phyloP scores from a whole-genome alignment of 768 basidiomycete genomes.

The Amanita subjunquillea region DNA sequence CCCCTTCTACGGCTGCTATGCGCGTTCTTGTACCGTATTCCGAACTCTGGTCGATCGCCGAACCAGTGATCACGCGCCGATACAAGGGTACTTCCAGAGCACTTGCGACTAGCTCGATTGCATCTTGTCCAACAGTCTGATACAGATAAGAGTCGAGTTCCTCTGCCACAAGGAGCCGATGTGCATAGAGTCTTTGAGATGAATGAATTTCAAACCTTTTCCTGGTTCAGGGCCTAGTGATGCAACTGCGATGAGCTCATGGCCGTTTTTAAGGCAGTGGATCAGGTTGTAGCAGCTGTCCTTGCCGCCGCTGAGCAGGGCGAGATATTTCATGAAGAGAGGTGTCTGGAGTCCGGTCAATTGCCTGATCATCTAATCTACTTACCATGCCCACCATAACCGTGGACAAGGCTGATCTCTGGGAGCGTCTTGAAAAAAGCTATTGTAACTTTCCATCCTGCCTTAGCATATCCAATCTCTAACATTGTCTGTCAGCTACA shows the following conservation, averaged over 20 bases:
- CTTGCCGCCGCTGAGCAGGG: constrained; percentile 93
- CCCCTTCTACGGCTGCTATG: constrained; percentile 52
- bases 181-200: constrained; percentile 8
- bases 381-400: constrained; percentile 82
- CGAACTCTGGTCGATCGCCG: constrained; percentile 66
- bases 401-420: constrained; percentile 93
- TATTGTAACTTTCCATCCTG: constrained; percentile 48
- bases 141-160: constrained; percentile 98
- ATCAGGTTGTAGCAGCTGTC: constrained; percentile 94
- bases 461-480: constrained; percentile 6
- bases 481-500: constrained; percentile 45
- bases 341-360: constrained; percentile 3
- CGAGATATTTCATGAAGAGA: constrained; percentile 77
- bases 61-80: constrained; percentile 70
- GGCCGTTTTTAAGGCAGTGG: constrained; percentile 80
- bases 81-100: constrained; percentile 85
- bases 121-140: constrained; percentile 97
- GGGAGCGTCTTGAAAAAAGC: constrained; percentile 69
- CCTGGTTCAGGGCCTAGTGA: constrained; percentile 78
- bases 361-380: constrained; percentile 8
- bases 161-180: constrained; percentile 39
- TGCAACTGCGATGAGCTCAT: constrained; percentile 81
- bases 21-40: constrained; percentile 76
- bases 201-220: constrained; percentile 51
- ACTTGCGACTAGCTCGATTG: constrained; percentile 75